These are phyloP conservation scores for Annulohypoxylon moriforme DNA, from an alignment of 495 filamentous ascomycete genomes.

Conservation along the genomic window DNA sequence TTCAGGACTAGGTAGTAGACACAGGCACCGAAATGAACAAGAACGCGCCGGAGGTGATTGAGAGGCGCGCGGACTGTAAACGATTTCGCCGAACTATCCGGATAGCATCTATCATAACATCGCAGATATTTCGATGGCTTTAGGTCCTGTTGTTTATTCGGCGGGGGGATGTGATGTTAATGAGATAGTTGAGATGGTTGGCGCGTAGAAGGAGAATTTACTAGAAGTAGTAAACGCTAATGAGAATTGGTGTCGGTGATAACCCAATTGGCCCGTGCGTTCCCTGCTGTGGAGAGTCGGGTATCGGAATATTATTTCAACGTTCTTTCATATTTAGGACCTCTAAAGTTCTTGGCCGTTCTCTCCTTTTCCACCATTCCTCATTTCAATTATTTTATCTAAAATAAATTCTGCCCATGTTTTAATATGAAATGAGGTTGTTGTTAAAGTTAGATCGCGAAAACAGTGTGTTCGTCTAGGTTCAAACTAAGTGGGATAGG, in stretches of 20 bases:
- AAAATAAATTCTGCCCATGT: too few species aligned
- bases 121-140: background rate
- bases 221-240: constrained; percentile 24
- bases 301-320: constrained; percentile 36
- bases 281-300: constrained; percentile 2
- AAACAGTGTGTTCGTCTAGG: background rate
- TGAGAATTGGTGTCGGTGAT: constrained; percentile 18
- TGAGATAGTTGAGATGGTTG: constrained; percentile 12
- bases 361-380: too few species aligned
- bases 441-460: background rate
- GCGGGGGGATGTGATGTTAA: background rate
- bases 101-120: constrained; percentile 8
- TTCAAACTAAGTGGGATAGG: background rate
- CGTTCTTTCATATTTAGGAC: constrained; percentile 21
- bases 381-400: background rate
- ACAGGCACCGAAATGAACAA: constrained; percentile 11
- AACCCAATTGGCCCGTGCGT: constrained; percentile 33
- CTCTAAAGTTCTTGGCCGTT: too few species aligned
- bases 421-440: background rate
- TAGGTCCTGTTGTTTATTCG: background rate
- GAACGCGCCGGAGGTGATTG: constrained; percentile 31
- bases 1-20: constrained; percentile 8
- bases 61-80: background rate
- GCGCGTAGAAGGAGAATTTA: constrained; percentile 32
- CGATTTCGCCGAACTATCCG: background rate